Percentiles rank a stretch among this genome's conserved stretches.
These are phyloP conservation scores for Naganishia randhawae DNA, from an alignment of 768 basidiomycete genomes.

Conservation along the genomic window DNA sequence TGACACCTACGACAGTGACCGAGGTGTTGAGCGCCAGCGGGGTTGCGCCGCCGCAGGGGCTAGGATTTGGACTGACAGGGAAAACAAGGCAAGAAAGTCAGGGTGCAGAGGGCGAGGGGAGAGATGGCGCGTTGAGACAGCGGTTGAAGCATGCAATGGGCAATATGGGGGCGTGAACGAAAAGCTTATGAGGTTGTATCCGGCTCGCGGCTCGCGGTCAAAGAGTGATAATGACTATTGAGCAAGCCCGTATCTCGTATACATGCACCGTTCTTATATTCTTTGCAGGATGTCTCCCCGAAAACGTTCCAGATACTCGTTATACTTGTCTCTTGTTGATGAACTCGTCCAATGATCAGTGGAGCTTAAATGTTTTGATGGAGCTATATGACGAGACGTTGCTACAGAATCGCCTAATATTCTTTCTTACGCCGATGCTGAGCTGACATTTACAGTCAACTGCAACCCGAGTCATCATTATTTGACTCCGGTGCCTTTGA, in stretches of 20 bases:
- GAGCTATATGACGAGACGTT: no score
- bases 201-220: neutral
- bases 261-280: neutral
- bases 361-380: no score
- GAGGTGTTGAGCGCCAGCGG: neutral
- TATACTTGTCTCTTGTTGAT: no score
- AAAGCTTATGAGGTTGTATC: neutral
- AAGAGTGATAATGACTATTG: no score
- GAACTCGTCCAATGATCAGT: no score
- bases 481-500: no score
- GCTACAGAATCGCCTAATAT: no score
- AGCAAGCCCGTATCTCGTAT: neutral
- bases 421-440: no score
- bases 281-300: no score
- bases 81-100: conserved; percentile 6
- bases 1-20: conserved; percentile 16
- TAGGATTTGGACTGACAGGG: neutral
- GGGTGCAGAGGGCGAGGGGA: neutral
- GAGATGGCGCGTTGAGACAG: conserved; percentile 44
- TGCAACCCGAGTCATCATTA: no score
- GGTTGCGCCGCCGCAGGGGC: neutral
- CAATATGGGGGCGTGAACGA: conserved; percentile 36
- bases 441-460: no score
- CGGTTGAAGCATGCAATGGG: conserved; percentile 50
- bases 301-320: no score